phyloP scores from a whole-genome alignment of 164 flowering plant species.

The Aristolochia californica region DNA sequence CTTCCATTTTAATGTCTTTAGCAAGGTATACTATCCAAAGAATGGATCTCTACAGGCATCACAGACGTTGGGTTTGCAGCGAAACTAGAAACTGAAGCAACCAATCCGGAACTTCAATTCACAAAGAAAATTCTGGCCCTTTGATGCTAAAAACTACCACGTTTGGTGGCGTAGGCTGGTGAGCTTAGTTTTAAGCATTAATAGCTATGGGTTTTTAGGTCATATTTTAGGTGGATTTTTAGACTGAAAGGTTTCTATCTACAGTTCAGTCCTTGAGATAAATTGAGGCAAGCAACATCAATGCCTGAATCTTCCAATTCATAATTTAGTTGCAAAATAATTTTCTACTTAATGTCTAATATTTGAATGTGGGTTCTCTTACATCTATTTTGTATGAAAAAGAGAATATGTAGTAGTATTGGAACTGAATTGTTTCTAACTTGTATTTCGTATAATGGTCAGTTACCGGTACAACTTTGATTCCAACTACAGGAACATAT shows the following conservation, averaged over 20 bases:
- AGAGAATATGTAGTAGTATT: too few species aligned
- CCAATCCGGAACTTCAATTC: slow-evolving; percentile 55
- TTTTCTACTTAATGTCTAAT: too few species aligned
- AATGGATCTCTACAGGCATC: slow-evolving; percentile 65
- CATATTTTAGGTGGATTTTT: neutral
- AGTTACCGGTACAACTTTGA: too few species aligned
- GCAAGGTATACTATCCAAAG: neutral
- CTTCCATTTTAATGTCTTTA: too few species aligned
- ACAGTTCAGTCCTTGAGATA: slow-evolving; percentile 91
- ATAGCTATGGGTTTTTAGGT: neutral
- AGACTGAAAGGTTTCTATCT: neutral
- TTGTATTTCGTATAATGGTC: too few species aligned
- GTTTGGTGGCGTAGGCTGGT: slow-evolving; percentile 99
- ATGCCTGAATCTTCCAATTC: too few species aligned
- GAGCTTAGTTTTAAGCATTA: neutral
- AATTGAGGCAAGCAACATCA: too few species aligned
- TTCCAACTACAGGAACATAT: too few species aligned
- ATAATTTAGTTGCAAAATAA: too few species aligned
- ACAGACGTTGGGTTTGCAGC: slow-evolving; percentile 90
- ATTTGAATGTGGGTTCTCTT: too few species aligned
- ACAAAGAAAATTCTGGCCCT: slow-evolving; percentile 54
- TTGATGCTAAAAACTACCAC: slow-evolving; percentile 93
- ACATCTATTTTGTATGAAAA: too few species aligned
- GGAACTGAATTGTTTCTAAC: too few species aligned
- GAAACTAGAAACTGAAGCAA: slow-evolving; percentile 59